Evolutionary conservation across 1,284 basidiomycete genomes (phyloP), one percentile per base, ranked within the genome.

Genomic region (Tylopilus orsonianus): DNA sequence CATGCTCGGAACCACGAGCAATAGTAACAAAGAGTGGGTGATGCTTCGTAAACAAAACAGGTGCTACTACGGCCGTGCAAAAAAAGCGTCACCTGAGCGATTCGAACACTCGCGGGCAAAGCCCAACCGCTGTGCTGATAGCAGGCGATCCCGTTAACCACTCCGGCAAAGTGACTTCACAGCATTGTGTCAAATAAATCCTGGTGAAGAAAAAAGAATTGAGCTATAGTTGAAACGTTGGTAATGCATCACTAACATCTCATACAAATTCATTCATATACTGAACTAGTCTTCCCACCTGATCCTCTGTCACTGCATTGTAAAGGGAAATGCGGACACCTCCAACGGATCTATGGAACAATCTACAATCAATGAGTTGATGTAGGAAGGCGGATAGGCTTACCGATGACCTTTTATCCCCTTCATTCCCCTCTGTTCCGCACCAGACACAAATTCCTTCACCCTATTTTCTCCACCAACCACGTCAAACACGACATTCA

Each of bases 81-180:
- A 83, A 81, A 75, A 71, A 65, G 53, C 84, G 84, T 87, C 85
- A 85, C 84, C 84, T 87, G 83, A 78, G 85, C 83, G 85, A 87
- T 86, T 87, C 84, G 85, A 87, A 87, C 85, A 85, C 85, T 78
- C 83, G 85, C 85, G 84, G 75, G 74, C 83, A 86, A 83, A 86
- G 85, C 74, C 75, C 84, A 86, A 85, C 83, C 83, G 83, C 83
- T 87, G 27, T 52, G 59, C 69, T 69, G 60, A 7, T 87, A 87
- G 85, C 85, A 88, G 85, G 86, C 85, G 85, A 88, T 87, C 85
- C 85, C 85, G 85, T 87, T 87, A 87, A 88, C 85, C 85, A 87
- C 86, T 88, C 85, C 84, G 85, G 85, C 85, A 88, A 88, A 86
- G 85, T 85, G 85, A 86, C 85, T 30, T 30, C 8, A 27, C 26